Percentiles rank a stretch among this genome's conserved stretches.
These are phyloP conservation scores for Fusarium duplospermum DNA, from an alignment of 2,329 filamentous ascomycete genomes.

Conservation along the genomic window DNA sequence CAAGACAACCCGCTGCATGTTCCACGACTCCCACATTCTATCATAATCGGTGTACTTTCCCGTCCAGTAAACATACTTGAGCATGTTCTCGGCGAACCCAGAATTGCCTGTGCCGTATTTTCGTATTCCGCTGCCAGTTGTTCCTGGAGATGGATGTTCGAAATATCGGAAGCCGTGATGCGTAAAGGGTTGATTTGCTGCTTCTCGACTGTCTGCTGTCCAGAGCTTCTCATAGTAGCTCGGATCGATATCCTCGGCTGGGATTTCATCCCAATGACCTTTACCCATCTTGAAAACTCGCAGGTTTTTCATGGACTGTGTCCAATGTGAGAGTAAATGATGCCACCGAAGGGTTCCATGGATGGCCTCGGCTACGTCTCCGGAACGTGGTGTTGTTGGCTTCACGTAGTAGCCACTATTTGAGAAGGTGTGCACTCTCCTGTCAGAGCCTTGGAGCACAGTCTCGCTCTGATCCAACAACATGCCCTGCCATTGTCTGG, in stretches of 20 bases:
- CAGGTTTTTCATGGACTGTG: not conserved
- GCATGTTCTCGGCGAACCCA: not conserved
- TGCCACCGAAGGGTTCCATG: constrained; percentile 1
- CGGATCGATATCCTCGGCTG: not conserved
- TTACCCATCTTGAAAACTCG: constrained; percentile 6
- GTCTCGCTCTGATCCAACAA: not conserved
- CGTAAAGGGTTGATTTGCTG: not conserved
- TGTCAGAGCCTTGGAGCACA: not conserved
- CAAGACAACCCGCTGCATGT: not conserved
- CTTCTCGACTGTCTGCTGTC: not conserved
- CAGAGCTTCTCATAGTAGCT: not conserved
- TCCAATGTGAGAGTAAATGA: constrained; percentile 14
- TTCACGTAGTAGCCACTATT: not conserved
- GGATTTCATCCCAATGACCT: not conserved
- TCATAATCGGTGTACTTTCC: not conserved
- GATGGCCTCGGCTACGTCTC: not conserved
- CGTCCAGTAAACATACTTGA: not conserved
- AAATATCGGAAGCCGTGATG: constrained; percentile 7
- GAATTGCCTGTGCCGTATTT: not conserved
- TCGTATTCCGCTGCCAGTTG: not conserved
- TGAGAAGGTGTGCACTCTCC: not conserved
- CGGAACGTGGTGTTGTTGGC: rapidly evolving
- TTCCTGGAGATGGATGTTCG: constrained; percentile 1
- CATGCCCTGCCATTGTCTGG: not conserved
- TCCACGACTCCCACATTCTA: not conserved